Evolutionary conservation across 2,329 filamentous ascomycete species (phyloP), one percentile per base, ranked within the genome.

Genomic region (Paramyrothecium sp.): DNA sequence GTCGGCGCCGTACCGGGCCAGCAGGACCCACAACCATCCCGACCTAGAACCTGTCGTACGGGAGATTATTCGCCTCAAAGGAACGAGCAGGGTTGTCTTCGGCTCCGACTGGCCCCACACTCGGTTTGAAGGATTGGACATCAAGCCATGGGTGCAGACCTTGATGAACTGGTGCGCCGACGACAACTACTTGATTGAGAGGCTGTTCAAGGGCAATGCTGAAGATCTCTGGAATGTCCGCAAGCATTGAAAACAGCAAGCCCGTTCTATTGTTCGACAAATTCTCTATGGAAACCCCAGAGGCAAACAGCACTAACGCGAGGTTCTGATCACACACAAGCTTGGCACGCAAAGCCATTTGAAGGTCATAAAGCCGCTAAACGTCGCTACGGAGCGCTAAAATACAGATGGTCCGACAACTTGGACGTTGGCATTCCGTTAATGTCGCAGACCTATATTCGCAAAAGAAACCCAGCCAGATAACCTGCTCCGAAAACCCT

Each of bases 61-160:
- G 16, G 79, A 85, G 61, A 68, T 87, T 8, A 62, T 86, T 34
- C 67, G 68, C 3, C 68, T 76, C 4, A 78, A 75, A 12, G 66
- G 66, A 3, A 68, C 75, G 19, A 65, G 58, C 21, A 72, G 77
- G 17, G 72, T 84, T 11, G 77, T 87, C 0, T 88, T 85, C 67
- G 84, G 83, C 1, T 85, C 82, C 0, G 85, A 88, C 63, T 88
- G 85, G 85, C 85, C 85, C 20, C 84, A 88, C 67, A 88, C 86
- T 3, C 74, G 85, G 13, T 87, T 82, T 58, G 81, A 85, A 21
- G 79, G 79, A 2, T 61, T 85, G 2, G 79, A 88, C 63, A 81
- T 86, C 21, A 73, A 51, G 30, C 66, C 66, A 0, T 70, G 67
- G 67, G 66, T 85, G 26, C 75, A 84, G 57, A 74, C 70, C 54